Conservation (phyloP, 768 basidiomycete species). For the Leccinum imitatum region DNA sequence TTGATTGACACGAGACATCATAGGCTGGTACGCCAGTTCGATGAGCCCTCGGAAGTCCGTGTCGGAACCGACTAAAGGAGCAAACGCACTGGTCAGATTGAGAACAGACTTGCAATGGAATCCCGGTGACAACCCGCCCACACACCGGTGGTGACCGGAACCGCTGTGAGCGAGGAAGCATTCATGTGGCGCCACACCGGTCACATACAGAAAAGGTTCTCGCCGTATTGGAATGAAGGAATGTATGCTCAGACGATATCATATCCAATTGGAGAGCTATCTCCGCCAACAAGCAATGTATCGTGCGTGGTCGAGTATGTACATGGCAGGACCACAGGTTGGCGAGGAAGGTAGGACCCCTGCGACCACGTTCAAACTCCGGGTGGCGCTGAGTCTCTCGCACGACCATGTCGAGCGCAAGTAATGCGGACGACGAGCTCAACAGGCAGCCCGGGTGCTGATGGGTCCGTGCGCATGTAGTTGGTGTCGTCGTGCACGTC, state of each 20-base stretch:
- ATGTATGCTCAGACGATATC: too few relatives aligned
- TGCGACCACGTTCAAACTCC: slow-evolving; percentile 32
- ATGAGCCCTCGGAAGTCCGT: neutral
- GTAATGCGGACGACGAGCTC: neutral
- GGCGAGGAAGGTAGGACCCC: slow-evolving; percentile 25
- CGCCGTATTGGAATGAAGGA: neutral
- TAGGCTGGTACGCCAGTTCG: neutral
- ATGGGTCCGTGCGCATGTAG: neutral
- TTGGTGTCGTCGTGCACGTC: slow-evolving; percentile 5
- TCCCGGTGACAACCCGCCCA: neutral
- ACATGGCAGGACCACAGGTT: neutral
- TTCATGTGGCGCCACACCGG: neutral
- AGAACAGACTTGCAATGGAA: neutral
- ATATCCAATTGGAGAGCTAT: neutral
- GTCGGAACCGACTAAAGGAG: neutral
- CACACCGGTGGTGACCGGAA: slow-evolving; percentile 15
- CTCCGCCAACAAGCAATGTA: neutral
- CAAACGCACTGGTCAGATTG: neutral
- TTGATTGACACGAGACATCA: neutral
- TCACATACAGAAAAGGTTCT: neutral
- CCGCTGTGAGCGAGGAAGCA: slow-evolving; percentile 15
- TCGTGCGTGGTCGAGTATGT: too few relatives aligned
- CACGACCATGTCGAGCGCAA: slow-evolving; percentile 1
- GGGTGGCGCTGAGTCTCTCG: slow-evolving; percentile 13
- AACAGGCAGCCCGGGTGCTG: neutral